Evolutionary conservation across 164 flowering plant genomes (phyloP).

Genomic region (Tetracentron sinense): DNA sequence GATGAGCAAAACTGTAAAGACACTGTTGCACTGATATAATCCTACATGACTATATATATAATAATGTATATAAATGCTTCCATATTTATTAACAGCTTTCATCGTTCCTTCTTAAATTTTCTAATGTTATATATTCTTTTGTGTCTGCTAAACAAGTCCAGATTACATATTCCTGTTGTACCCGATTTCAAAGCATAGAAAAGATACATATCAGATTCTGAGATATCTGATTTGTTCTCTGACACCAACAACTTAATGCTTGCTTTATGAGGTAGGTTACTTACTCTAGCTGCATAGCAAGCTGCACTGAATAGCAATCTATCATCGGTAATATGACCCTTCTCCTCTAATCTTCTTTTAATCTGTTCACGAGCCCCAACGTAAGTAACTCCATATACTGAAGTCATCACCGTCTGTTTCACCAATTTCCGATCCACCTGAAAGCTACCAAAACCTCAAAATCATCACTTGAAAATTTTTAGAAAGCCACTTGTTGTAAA

Average conservation of each 20-base stretch:
- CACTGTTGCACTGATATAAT: neutral
- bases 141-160: neutral
- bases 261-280: conserved; percentile 12
- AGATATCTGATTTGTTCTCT: too few species aligned
- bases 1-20: too few species aligned
- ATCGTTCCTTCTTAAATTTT: neutral
- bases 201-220: neutral
- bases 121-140: too few species aligned
- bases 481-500: neutral
- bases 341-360: conserved; percentile 77
- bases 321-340: conserved; percentile 79
- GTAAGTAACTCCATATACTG: conserved; percentile 96
- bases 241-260: too few species aligned
- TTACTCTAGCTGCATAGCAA: conserved; percentile 93
- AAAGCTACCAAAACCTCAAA: conserved; percentile 24
- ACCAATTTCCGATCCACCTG: conserved; percentile 96
- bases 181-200: neutral
- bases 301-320: conserved; percentile 67
- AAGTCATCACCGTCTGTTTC: conserved; percentile 99
- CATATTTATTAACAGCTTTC: too few species aligned
- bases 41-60: neutral
- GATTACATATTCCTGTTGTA: neutral
- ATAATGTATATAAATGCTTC: too few species aligned
- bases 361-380: conserved; percentile 98
- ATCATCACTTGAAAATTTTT: conserved; percentile 15